Evolutionary conservation across 306 rosid species (phyloP), one percentile per base, ranked within the genome.

Genomic region (Leucaena leucocephala): DNA sequence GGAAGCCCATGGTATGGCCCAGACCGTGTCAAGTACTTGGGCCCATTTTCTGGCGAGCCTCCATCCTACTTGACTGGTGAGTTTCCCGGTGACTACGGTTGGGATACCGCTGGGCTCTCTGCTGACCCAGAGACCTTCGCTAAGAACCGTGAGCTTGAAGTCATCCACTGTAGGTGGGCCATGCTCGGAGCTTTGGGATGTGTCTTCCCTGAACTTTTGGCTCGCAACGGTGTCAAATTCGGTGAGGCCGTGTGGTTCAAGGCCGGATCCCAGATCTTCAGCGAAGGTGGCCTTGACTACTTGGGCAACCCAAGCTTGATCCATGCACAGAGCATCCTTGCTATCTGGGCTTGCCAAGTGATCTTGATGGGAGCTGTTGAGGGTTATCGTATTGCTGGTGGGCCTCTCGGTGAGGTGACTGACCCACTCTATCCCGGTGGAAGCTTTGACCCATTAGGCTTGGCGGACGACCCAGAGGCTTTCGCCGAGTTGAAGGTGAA

Each of bases 1-100:
- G 84, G 86, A 7, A 89, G 93, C 88, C 93, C 90, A 59, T 89
- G 92, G 92, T 89, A 86, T 81, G 92, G 90, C 40, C 92, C 92
- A 2, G 90, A 89, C 86, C 84, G 89, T 76, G 92, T 89, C 1
- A 86, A 87, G 81, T 89, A 89, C 78, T 85, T 89, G 90, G 93
- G 93, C 44, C 90, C 93, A 77, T 87, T 89, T 68, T 89, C 91
- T 2, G 91, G 93, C 0, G 91, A 89, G 75, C 22, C 93, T 0
- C 89, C 91, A 10, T 81, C 85, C 75, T 89, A 89, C 84, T 81
- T 89, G 6, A 89, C 84, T 0, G 91, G 91, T 4, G 93, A 89
- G 42, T 89, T 89, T 69, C 91, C 88, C 0, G 91, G 93, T 52
- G 93, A 89, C 80, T 89, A 89, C 2, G 93, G 93, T 5, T 89